Evolutionary conservation across 148 eudicot species (phyloP).

Genomic region (Diospyros kaki): DNA sequence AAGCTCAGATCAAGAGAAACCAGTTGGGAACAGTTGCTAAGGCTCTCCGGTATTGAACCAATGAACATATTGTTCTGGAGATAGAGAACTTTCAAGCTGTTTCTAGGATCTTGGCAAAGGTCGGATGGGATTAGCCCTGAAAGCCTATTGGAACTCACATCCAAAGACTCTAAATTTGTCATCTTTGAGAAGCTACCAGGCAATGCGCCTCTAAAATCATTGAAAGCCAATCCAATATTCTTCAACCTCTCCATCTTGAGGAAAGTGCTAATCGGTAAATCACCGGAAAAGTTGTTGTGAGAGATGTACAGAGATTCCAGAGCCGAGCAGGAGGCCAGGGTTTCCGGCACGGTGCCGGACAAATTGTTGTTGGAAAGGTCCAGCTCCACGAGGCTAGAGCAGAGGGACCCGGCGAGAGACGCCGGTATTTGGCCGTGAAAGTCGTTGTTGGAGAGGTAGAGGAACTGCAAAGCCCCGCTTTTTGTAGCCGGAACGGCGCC

Average conservation of each 20-base stretch:
- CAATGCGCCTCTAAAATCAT: conserved; percentile 53
- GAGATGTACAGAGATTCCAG: conserved; percentile 55
- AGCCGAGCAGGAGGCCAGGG: conserved; percentile 50
- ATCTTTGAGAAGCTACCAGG: conserved; percentile 45
- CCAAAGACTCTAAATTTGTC: conserved; percentile 48
- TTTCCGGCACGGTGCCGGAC: conserved; percentile 61
- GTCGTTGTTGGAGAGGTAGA: conserved; percentile 42
- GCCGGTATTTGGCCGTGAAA: conserved; percentile 44
- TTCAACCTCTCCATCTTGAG: conserved; percentile 47
- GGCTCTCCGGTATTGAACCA: conserved; percentile 42
- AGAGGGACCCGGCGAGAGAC: conserved; percentile 32
- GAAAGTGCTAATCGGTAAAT: conserved; percentile 60
- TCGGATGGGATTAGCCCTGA: conserved; percentile 44
- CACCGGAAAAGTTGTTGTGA: conserved; percentile 70
- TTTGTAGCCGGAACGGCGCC: conserved; percentile 44
- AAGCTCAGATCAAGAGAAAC: conserved; percentile 58
- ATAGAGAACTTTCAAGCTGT: conserved; percentile 35
- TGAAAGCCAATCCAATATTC: conserved; percentile 37
- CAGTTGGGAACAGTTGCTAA: conserved; percentile 43
- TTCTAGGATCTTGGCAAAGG: conserved; percentile 34
- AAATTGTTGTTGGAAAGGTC: conserved; percentile 66
- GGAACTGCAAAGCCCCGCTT: conserved; percentile 25
- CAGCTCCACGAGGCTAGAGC: conserved; percentile 47
- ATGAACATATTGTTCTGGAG: conserved; percentile 43
- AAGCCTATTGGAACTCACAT: conserved; percentile 66